Conservation (phyloP, 768 basidiomycete species). For the Kwoniella europaea region DNA sequence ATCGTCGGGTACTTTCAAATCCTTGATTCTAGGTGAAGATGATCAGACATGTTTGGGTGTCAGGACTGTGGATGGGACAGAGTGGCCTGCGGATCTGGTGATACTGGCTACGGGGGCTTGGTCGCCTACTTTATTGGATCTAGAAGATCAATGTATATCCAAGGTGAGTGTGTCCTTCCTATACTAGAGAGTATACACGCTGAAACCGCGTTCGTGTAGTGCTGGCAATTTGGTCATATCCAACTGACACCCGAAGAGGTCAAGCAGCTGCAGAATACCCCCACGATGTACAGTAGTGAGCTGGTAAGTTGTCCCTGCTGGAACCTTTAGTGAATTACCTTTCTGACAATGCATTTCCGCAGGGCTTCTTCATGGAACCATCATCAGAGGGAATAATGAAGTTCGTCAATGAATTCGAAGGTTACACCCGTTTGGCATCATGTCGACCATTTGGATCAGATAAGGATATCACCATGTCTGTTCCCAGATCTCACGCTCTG, state of each 20-base stretch:
- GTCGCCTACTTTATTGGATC: conserved; percentile 52
- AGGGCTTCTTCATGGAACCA: conserved; percentile 57
- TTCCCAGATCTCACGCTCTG: conserved; percentile 54
- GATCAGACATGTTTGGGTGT: conserved; percentile 43
- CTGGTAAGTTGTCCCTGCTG: conserved; percentile 35
- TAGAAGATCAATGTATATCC: conserved; percentile 53
- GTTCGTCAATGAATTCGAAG: conserved; percentile 55
- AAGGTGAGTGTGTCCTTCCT: conserved; percentile 42
- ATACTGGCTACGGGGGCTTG: conserved; percentile 56
- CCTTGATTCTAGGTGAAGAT: conserved; percentile 36
- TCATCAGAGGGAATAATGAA: conserved; percentile 38
- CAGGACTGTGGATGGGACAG: conserved; percentile 45
- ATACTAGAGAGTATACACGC: not conserved
- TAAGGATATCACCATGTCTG: conserved; percentile 36
- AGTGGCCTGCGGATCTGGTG: conserved; percentile 47
- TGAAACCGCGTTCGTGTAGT: not conserved
- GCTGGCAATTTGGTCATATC: conserved; percentile 55
- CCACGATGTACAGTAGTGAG: conserved; percentile 53
- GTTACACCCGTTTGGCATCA: conserved; percentile 41
- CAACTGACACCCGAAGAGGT: conserved; percentile 52
- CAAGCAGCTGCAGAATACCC: conserved; percentile 31
- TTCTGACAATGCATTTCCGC: not conserved
- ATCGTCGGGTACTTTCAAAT: conserved; percentile 45
- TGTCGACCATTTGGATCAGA: conserved; percentile 39
- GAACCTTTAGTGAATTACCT: not conserved